phyloP scores from a whole-genome alignment of 2,329 filamentous ascomycete species.

The Claviceps quebecensis region DNA sequence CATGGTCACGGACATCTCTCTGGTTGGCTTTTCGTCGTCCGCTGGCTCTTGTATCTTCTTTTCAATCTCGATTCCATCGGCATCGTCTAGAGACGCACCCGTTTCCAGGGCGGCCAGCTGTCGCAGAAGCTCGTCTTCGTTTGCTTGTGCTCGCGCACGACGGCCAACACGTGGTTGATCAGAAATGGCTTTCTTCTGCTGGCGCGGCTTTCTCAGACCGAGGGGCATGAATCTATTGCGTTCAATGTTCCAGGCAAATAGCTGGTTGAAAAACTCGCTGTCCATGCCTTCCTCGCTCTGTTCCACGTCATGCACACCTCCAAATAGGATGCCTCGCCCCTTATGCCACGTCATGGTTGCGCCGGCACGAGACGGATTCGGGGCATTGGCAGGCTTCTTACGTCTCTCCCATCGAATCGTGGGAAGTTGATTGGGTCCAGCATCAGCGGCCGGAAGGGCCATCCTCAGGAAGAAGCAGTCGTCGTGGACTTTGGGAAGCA shows the following conservation, averaged over 20 bases:
- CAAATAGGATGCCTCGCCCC: constrained; percentile 82
- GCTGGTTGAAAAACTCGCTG: constrained; percentile 86
- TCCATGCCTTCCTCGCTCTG: constrained; percentile 90
- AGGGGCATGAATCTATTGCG: constrained; percentile 90
- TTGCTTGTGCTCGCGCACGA: constrained; percentile 68
- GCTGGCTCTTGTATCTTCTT: constrained; percentile 37
- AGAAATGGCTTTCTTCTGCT: constrained; percentile 41
- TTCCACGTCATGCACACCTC: constrained; percentile 87
- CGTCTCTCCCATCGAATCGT: constrained; percentile 79
- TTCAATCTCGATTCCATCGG: constrained; percentile 34
- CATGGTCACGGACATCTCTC: constrained; percentile 53
- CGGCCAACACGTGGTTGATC: constrained; percentile 42
- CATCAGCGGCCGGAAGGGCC: constrained; percentile 54
- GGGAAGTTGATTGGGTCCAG: constrained; percentile 50
- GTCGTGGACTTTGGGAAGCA: constrained; percentile 82
- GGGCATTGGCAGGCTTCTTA: constrained; percentile 83
- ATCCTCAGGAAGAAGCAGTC: constrained; percentile 90
- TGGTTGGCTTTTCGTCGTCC: constrained; percentile 41
- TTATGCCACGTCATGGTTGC: constrained; percentile 92
- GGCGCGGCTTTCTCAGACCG: constrained; percentile 57
- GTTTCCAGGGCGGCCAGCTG: constrained; percentile 78
- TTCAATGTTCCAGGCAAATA: constrained; percentile 91
- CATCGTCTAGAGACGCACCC: constrained; percentile 47
- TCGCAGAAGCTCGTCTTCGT: constrained; percentile 77
- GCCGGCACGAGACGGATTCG: constrained; percentile 70